Evolutionary conservation across 371 early-diverging fungal species (phyloP), one percentile per base, ranked within the genome.

Genomic region (Polyrhizophydium stewartii): DNA sequence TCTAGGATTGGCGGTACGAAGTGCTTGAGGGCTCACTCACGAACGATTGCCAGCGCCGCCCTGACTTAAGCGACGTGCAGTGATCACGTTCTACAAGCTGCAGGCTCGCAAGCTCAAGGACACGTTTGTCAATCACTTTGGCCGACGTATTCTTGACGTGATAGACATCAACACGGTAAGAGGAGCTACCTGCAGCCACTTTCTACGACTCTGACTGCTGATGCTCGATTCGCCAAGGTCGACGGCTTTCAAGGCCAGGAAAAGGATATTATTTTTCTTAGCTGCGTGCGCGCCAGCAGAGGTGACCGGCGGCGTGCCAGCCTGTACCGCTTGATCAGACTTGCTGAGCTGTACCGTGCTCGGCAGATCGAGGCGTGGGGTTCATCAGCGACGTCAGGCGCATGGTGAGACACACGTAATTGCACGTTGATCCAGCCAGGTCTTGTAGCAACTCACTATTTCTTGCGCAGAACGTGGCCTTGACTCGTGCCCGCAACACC

Each of bases 161-260:
- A 86, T 97, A 19, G 94, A 97, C 66, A 90, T 98, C 62, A 93
- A 93, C 66, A 98, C 98, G 53, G 87, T 84, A 69, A 33, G 73
- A 62, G 19, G 28, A 47, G 5, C 12, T 7, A 16, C 32, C 30
- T 47, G 32, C 31, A 31, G 28, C 27, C 30, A 13, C 32, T 65
- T 37, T 56, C 16, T 41, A 16, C 17, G 33, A n/a, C n/a, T n/a
- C n/a, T n/a, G n/a, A n/a, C n/a, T n/a, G n/a, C n/a, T n/a, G n/a
- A n/a, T n/a, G n/a, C 19, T 40, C 46, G n/a, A 37, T 45, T 38
- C 38, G 37, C 16, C 10, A 43, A 66, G 66, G 78, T 88, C 56
- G 98, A 98, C 71, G 96, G 97, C n/a, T 99, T 97, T 72, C 99
- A 99, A 78, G 99, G 99, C 16, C 97, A 97, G 75, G 99, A 99